phyloP scores from a whole-genome alignment of 352 stramenopile genomes.

The Phytophthora gonapodyides region DNA sequence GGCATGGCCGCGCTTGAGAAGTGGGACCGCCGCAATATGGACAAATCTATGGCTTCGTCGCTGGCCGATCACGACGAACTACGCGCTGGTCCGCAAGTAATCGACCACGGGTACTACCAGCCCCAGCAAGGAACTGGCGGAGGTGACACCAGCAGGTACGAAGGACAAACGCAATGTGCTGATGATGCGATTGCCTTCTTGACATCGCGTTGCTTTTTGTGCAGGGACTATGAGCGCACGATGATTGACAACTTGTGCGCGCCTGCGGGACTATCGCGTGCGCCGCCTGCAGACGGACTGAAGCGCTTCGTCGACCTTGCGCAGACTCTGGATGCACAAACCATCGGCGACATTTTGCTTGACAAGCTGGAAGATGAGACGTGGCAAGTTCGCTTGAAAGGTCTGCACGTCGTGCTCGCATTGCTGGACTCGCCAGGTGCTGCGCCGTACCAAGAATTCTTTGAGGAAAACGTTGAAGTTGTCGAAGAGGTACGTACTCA shows the following conservation, averaged over 20 bases:
- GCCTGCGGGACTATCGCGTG: conserved; percentile 72
- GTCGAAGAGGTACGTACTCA: conserved; percentile 60
- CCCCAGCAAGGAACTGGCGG: conserved; percentile 62
- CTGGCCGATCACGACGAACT: conserved; percentile 87
- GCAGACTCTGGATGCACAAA: conserved; percentile 83
- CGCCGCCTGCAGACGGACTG: conserved; percentile 73
- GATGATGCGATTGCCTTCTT: conserved; percentile 3
- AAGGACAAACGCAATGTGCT: conserved; percentile 1
- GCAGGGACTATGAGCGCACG: conserved; percentile 82
- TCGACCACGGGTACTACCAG: conserved; percentile 81
- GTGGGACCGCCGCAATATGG: conserved; percentile 89
- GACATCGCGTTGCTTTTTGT: conserved; percentile 4
- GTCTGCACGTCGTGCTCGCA: conserved; percentile 77
- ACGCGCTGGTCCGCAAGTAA: conserved; percentile 58
- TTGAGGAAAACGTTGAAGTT: conserved; percentile 85
- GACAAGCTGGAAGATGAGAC: conserved; percentile 87
- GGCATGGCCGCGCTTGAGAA: conserved; percentile 76
- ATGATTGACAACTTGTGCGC: conserved; percentile 87
- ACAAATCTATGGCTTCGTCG: conserved; percentile 90
- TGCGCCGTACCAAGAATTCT: conserved; percentile 74
- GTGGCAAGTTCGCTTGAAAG: conserved; percentile 86
- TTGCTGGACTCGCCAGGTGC: conserved; percentile 73
- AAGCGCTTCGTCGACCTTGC: conserved; percentile 88
- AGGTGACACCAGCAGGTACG: conserved; percentile 76
- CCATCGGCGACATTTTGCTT: conserved; percentile 84